Evolutionary conservation across 192 early-diverging fungal genomes (phyloP).

Genomic region (Umbelopsis isabellina): DNA sequence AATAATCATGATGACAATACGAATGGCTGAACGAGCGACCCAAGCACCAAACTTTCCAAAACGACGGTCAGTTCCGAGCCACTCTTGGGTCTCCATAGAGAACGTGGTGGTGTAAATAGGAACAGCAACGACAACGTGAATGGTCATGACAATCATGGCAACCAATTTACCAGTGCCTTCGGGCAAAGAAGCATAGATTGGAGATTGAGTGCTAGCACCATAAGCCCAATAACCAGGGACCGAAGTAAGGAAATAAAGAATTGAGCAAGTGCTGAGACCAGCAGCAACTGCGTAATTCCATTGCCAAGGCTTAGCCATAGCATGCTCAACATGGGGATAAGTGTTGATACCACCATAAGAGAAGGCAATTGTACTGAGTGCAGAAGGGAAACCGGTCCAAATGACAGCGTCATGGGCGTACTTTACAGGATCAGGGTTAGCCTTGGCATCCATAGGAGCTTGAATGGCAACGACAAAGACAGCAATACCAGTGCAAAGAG

Average conservation of each 20-base stretch:
- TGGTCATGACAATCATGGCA: slow-evolving; percentile 73
- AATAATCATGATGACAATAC: slow-evolving; percentile 57
- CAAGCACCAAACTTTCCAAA: slow-evolving; percentile 54
- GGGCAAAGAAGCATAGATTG: slow-evolving; percentile 76
- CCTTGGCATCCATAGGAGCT: slow-evolving; percentile 51
- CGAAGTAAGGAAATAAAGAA: slow-evolving; percentile 72
- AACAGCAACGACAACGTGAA: slow-evolving; percentile 80
- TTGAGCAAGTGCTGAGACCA: slow-evolving; percentile 65
- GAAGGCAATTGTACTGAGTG: slow-evolving; percentile 81
- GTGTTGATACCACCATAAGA: slow-evolving; percentile 84
- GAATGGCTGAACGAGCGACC: slow-evolving; percentile 55
- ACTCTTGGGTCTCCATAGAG: slow-evolving; percentile 75
- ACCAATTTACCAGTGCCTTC: slow-evolving; percentile 60
- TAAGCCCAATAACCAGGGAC: slow-evolving; percentile 74
- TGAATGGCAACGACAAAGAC: slow-evolving; percentile 73
- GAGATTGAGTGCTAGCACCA: slow-evolving; percentile 66
- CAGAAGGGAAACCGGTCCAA: slow-evolving; percentile 70
- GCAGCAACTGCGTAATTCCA: slow-evolving; percentile 71
- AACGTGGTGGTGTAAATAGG: slow-evolving; percentile 79
- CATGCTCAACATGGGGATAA: slow-evolving; percentile 84
- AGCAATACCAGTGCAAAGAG: slow-evolving; percentile 72
- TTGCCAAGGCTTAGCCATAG: slow-evolving; percentile 71
- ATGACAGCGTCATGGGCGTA: slow-evolving; percentile 56
- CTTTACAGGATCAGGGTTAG: slow-evolving; percentile 37
- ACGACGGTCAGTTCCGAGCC: slow-evolving; percentile 58